Percentiles rank a stretch among this genome's conserved stretches.
Evolutionary conservation across 1,139 yeast genomes (phyloP).

Genomic region (Candida glucosophila): DNA sequence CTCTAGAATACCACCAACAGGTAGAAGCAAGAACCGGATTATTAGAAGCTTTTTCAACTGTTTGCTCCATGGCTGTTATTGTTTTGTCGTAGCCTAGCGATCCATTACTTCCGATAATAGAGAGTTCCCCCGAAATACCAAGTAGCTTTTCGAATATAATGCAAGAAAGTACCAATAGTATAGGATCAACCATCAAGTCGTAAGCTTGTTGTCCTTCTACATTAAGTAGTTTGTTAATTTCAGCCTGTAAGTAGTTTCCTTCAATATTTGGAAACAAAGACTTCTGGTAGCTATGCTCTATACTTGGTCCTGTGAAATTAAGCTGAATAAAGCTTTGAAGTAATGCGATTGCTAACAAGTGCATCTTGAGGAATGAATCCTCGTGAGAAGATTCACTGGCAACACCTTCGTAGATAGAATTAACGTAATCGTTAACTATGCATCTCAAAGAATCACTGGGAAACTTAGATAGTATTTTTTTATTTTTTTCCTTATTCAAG

Average conservation of each 20-base stretch:
- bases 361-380: too few relatives aligned
- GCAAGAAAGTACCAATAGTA: conserved; percentile 40
- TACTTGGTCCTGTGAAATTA: conserved; percentile 79
- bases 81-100: conserved; percentile 13
- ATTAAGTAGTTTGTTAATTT: conserved; percentile 31
- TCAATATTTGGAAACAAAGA: conserved; percentile 25
- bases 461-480: too few relatives aligned
- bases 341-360: conserved; percentile 43
- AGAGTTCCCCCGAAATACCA: conserved; percentile 17
- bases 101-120: conserved; percentile 15
- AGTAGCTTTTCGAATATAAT: conserved; percentile 44
- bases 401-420: too few relatives aligned
- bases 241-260: conserved; percentile 18
- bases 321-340: conserved; percentile 66
- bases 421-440: too few relatives aligned
- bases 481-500: too few relatives aligned
- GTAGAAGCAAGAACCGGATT: conserved; percentile 37
- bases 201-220: conserved; percentile 60
- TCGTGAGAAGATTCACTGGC: too few relatives aligned
- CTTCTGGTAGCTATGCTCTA: conserved; percentile 28
- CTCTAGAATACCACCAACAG: conserved; percentile 70
- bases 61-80: conserved; percentile 12
- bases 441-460: too few relatives aligned
- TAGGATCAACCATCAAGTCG: conserved; percentile 48
- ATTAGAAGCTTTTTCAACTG: conserved; percentile 7